A percentile compares a stretch with the other conserved stretches of the same genome.
phyloP scores from a whole-genome alignment of 441 rosid species.

The Isatis lusitanica region DNA sequence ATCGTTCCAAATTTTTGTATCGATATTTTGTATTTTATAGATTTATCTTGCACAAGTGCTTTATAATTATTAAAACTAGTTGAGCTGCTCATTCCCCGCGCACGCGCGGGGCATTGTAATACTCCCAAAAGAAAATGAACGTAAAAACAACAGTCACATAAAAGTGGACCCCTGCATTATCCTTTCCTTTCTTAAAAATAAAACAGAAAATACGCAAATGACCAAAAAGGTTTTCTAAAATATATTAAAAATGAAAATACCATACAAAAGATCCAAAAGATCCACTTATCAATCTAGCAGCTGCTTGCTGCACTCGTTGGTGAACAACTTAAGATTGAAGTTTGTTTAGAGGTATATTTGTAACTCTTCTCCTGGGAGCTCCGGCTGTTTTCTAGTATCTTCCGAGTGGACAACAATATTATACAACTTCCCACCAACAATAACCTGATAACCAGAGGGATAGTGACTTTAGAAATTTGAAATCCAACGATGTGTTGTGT shows the following conservation, averaged over 20 bases:
- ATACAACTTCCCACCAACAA: conserved; percentile 93
- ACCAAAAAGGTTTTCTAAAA: background rate
- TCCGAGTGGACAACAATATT: conserved; percentile 94
- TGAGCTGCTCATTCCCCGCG: too few species aligned
- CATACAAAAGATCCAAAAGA: conserved; percentile 29
- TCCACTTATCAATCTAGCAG: conserved; percentile 71
- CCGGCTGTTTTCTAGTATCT: conserved; percentile 92
- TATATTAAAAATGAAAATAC: background rate
- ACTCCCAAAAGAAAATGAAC: too few species aligned
- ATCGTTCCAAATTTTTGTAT: too few species aligned
- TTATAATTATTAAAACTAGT: too few species aligned
- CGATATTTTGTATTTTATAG: too few species aligned
- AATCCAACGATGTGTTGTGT: conserved; percentile 1
- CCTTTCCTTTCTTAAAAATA: conserved; percentile 59
- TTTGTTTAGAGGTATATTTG: conserved; percentile 94
- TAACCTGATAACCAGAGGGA: conserved; percentile 56
- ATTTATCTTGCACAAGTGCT: too few species aligned
- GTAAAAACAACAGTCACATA: too few species aligned
- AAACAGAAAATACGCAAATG: conserved; percentile 5
- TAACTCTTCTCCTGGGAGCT: conserved; percentile 85
- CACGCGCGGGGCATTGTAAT: too few species aligned
- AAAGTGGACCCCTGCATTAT: conserved; percentile 52
- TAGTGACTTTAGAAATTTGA: conserved; percentile 15
- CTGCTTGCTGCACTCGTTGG: conserved; percentile 70
- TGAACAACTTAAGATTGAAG: conserved; percentile 64